Base-by-base conservation (phyloP, 805 yeast species). In the Blastobotrys chiropterorum region DNA sequence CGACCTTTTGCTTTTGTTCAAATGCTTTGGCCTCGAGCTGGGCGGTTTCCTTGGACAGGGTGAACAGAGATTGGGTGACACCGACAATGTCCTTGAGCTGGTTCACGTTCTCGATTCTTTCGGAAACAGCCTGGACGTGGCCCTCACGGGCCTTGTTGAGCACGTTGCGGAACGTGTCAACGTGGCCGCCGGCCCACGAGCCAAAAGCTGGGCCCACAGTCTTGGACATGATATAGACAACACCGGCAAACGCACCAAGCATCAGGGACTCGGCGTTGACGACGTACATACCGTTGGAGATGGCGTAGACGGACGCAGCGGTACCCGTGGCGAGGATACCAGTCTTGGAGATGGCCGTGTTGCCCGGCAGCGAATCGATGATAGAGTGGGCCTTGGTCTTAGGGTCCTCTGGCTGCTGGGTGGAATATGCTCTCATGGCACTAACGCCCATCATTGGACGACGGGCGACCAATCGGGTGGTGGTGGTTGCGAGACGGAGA, bases 11-110 rank as follows among this genome's bases (percentile, higher is more conserved):
- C 78, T 90, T 86, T 71, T 88, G 81, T 76, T 87, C 95, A 67
- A 90, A 94, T 52, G 92, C 82, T 75, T 89, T 81, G 59, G 97
- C 95, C 81, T 94, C 99, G 67, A 90, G 80, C 75, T 86, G 81
- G 62, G 95, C 97, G 58, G 99, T 92, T 77, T 94, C 97, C 79
- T 89, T 90, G 57, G 99, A 92, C 54, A 92, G 81, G 66, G 88
- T 94, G 66, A 94, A 94, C 67, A 94, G 81, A 65, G 85, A 85
- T 76, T 89, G 83, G 71, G 99, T 94, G 67, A 92, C 86, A 60
- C 83, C 75, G 59, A 89, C 95, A 69, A 94, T 97, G 66, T 89
- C 94, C 76, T 87, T 86, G 72, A 94, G 82, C 75, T 86, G 85
- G 61, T 88, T 76, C 53, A 94, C 98, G 60, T 87, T 80, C 55